Conservation (phyloP, 2,329 filamentous ascomycete genomes). For the Claviceps maximensis region DNA sequence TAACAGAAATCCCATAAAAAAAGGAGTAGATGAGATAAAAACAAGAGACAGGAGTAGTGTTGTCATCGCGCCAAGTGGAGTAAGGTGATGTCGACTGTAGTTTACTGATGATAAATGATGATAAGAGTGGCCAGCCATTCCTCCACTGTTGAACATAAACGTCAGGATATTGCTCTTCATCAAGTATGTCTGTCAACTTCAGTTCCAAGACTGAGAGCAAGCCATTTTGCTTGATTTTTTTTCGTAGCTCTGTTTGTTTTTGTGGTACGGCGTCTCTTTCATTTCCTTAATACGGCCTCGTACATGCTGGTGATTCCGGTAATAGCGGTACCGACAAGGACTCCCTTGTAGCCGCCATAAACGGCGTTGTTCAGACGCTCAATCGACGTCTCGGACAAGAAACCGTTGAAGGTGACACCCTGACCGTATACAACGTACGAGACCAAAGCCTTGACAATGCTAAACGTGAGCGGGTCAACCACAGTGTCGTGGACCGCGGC, state of each 20-base stretch:
- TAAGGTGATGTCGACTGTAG: not conserved
- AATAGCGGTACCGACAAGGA: conserved; percentile 55
- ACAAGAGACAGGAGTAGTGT: conserved; percentile 1
- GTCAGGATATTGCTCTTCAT: too few relatives aligned
- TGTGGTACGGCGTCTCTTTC: conserved; percentile 8
- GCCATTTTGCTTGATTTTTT: not conserved
- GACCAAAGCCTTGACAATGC: conserved; percentile 72
- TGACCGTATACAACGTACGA: conserved; percentile 70
- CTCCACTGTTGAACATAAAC: too few relatives aligned
- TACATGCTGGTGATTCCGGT: conserved; percentile 59
- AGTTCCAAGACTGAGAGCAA: not conserved
- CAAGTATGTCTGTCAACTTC: too few relatives aligned
- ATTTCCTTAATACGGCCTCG: conserved; percentile 63
- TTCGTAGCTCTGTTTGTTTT: not conserved
- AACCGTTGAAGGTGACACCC: conserved; percentile 47
- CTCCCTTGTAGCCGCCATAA: conserved; percentile 57
- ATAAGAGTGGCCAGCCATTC: too few relatives aligned
- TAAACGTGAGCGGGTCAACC: conserved; percentile 81
- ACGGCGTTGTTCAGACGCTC: conserved; percentile 50
- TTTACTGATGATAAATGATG: not conserved
- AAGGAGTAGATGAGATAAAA: not conserved
- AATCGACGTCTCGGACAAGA: conserved; percentile 47
- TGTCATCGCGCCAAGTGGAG: not conserved
- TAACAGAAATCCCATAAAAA: not conserved
- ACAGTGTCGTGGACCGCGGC: conserved; percentile 35